A percentile compares a stretch with the other conserved stretches of the same genome.
These are phyloP conservation scores for Emergomyces africanus DNA, from an alignment of 2,329 filamentous ascomycete species.

Conservation along the genomic window DNA sequence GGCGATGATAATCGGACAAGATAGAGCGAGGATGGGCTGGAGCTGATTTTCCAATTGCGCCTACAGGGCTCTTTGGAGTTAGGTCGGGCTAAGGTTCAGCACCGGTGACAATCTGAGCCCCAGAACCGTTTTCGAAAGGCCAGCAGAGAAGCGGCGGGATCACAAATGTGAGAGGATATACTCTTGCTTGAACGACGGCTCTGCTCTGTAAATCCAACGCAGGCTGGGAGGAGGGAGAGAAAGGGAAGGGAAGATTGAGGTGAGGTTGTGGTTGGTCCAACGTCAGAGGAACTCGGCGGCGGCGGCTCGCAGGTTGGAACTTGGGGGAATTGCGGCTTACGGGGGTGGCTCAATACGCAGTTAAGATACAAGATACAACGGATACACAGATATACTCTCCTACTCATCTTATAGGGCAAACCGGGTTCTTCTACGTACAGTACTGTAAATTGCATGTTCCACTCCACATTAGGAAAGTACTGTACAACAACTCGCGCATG, in stretches of 20 bases:
- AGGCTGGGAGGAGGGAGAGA: background rate
- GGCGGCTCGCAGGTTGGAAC: background rate
- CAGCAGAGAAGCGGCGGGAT: background rate
- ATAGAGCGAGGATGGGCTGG: background rate
- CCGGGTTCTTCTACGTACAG: too few relatives aligned
- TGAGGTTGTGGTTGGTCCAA: slow-evolving; percentile 3
- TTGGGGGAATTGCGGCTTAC: background rate
- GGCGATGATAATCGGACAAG: background rate
- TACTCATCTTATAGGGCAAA: background rate
- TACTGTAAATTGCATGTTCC: background rate
- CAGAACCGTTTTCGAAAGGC: background rate
- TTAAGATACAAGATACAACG: too few relatives aligned
- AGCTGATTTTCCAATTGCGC: slow-evolving; percentile 1
- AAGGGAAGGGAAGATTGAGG: background rate
- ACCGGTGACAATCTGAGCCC: background rate
- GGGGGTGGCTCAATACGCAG: background rate
- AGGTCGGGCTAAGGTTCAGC: background rate
- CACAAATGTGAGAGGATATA: background rate
- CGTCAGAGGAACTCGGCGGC: slow-evolving; percentile 1
- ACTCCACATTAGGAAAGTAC: background rate
- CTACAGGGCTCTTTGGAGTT: background rate
- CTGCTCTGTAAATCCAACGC: background rate
- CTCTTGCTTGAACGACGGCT: background rate
- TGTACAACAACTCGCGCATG: too few relatives aligned
- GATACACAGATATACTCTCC: background rate